These are phyloP conservation scores for Microsporum ferrugineum DNA, from an alignment of 2,329 filamentous ascomycete species.

Conservation along the genomic window DNA sequence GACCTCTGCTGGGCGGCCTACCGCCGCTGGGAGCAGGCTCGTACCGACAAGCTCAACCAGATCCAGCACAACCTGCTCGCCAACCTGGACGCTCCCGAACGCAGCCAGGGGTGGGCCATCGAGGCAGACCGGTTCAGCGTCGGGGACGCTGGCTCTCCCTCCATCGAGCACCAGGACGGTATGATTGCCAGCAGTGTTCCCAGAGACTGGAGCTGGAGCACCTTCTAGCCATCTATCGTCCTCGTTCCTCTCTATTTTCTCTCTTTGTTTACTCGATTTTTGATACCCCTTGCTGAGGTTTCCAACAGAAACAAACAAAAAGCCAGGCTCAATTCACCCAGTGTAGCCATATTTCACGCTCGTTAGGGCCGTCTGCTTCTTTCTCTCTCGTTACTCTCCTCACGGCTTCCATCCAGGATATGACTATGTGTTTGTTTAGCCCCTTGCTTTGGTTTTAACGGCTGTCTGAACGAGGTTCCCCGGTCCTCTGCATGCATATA, in stretches of 20 bases:
- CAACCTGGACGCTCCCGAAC: slow-evolving; percentile 17
- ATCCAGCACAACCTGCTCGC: slow-evolving; percentile 31
- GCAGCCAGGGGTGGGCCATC: slow-evolving; percentile 10
- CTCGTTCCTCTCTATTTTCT: slow-evolving; percentile 1
- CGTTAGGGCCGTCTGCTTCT: not conserved
- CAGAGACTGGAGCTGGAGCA: slow-evolving; percentile 52
- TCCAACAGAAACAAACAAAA: not conserved
- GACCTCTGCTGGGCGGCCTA: slow-evolving; percentile 51
- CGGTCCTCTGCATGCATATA: slow-evolving; percentile 1
- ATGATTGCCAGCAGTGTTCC: slow-evolving; percentile 45
- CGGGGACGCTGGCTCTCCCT: slow-evolving; percentile 7
- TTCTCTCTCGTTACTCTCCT: not conserved
- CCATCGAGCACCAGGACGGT: slow-evolving; percentile 26
- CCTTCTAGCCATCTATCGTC: slow-evolving; percentile 37
- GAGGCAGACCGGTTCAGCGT: slow-evolving; percentile 14
- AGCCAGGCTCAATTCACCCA: not conserved
- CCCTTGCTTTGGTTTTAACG: not conserved
- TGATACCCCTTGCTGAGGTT: slow-evolving; percentile 7
- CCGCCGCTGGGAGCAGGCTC: slow-evolving; percentile 43
- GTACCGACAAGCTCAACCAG: slow-evolving; percentile 42
- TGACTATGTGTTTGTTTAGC: not conserved
- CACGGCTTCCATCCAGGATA: not conserved
- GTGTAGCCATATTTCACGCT: too few species aligned
- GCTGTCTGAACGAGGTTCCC: not conserved
- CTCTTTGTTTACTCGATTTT: slow-evolving; percentile 1